Percentiles rank a stretch among this genome's conserved stretches.
These are phyloP conservation scores for Mortierella polycephala DNA, from an alignment of 371 early-diverging fungal genomes.

Conservation along the genomic window DNA sequence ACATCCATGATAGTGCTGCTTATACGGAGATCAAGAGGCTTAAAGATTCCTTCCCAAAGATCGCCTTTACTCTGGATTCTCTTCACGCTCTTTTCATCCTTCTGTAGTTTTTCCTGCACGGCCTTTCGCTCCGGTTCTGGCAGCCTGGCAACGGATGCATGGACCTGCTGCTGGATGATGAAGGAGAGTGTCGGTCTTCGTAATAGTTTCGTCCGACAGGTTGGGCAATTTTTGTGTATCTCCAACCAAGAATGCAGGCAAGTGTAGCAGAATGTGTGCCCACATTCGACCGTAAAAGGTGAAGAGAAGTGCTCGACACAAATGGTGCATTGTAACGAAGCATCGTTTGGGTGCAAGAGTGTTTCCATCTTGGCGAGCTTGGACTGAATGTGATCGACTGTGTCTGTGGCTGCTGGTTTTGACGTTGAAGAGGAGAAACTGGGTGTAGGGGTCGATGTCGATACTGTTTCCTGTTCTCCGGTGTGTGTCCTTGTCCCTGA, in stretches of 20 bases:
- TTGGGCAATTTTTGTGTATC: conserved; percentile 52
- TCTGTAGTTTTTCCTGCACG: conserved; percentile 20
- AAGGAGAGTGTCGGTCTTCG: conserved; percentile 49
- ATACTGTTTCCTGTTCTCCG: neutral
- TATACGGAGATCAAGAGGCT: conserved; percentile 19
- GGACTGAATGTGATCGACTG: neutral
- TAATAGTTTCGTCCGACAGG: conserved; percentile 52
- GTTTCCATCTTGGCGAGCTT: neutral
- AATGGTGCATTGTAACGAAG: conserved; percentile 45
- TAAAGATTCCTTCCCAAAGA: conserved; percentile 37
- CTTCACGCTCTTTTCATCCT: conserved; percentile 31
- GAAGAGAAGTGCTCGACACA: conserved; percentile 54
- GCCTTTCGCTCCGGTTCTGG: conserved; percentile 33
- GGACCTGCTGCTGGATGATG: conserved; percentile 52
- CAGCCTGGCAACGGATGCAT: conserved; percentile 26
- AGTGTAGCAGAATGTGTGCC: conserved; percentile 55
- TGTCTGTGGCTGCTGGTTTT: conserved; percentile 14
- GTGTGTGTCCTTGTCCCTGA: no score
- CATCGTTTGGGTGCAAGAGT: conserved; percentile 8
- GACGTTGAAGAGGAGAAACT: neutral
- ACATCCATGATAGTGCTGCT: conserved; percentile 27
- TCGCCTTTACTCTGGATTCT: conserved; percentile 20
- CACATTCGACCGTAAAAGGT: conserved; percentile 54
- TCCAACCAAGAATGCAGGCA: conserved; percentile 50
- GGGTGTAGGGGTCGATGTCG: neutral